phyloP scores from a whole-genome alignment of 768 basidiomycete genomes.

The Mycena belliarum region DNA sequence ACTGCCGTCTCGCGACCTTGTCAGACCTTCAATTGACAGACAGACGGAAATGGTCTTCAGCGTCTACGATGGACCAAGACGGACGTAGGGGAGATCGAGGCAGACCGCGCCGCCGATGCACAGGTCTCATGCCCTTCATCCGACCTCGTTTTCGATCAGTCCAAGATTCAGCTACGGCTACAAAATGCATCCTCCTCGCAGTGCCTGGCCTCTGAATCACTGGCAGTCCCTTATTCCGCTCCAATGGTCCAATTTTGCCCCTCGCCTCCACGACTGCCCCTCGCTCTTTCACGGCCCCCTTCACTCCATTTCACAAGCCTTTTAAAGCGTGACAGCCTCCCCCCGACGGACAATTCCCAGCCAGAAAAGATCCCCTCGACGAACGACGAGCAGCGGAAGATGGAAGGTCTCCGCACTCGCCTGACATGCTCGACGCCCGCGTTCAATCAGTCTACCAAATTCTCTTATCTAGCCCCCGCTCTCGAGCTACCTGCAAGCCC shows the following conservation, averaged over 20 bases:
- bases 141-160: conserved; percentile 3
- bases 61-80: no score
- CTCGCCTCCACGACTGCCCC: not conserved
- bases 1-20: no score
- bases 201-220: not conserved
- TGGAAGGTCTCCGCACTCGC: not conserved
- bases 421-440: conserved; percentile 8
- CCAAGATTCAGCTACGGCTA: not conserved
- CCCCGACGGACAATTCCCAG: not conserved
- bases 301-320: not conserved
- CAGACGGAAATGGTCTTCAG: no score
- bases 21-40: no score
- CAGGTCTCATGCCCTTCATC: conserved; percentile 1
- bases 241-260: not conserved
- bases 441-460: conserved; percentile 16
- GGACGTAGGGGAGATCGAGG: no score
- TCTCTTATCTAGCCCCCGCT: not conserved
- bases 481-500: not conserved
- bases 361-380: not conserved
- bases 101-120: no score
- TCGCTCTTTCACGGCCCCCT: conserved; percentile 4
- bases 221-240: not conserved
- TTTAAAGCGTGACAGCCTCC: not conserved
- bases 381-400: not conserved
- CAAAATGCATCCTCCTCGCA: not conserved